A percentile compares a stretch with the other conserved stretches of the same genome.
These are phyloP conservation scores for Phoenix roebelenii DNA, from an alignment of 176 grass and related monocot species.

Conservation along the genomic window DNA sequence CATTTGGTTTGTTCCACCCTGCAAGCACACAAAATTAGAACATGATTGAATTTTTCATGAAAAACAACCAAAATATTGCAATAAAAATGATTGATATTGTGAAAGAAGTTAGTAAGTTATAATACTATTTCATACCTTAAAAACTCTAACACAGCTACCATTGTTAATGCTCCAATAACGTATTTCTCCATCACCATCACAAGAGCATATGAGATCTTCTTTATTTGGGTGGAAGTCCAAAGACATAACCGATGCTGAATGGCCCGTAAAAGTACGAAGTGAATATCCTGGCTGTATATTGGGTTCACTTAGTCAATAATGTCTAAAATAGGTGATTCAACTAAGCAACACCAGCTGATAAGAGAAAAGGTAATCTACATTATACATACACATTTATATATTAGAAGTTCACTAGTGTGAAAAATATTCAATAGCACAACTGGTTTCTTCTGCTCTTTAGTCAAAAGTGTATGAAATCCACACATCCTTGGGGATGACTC, in stretches of 20 bases:
- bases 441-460: too few relatives aligned
- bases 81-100: not conserved
- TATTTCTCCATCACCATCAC: constrained; percentile 79
- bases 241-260: constrained; percentile 87
- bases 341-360: not conserved
- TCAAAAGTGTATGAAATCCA: too few relatives aligned
- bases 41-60: not conserved
- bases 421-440: too few relatives aligned
- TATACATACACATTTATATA: too few relatives aligned
- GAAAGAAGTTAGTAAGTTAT: not conserved
- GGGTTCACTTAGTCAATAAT: constrained; percentile 17
- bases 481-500: too few relatives aligned
- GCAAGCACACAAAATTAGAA: not conserved
- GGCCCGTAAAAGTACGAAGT: constrained; percentile 87
- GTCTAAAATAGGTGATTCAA: too few relatives aligned
- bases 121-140: constrained; percentile 46
- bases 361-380: not conserved
- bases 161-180: constrained; percentile 98
- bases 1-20: constrained; percentile 90
- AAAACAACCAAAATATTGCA: constrained; percentile 17
- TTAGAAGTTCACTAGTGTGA: too few relatives aligned
- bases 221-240: constrained; percentile 97
- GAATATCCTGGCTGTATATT: constrained; percentile 79
- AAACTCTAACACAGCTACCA: constrained; percentile 71
- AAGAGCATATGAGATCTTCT: constrained; percentile 96